phyloP scores from a whole-genome alignment of 495 filamentous ascomycete species.

The Mytilinidion resinicola region DNA sequence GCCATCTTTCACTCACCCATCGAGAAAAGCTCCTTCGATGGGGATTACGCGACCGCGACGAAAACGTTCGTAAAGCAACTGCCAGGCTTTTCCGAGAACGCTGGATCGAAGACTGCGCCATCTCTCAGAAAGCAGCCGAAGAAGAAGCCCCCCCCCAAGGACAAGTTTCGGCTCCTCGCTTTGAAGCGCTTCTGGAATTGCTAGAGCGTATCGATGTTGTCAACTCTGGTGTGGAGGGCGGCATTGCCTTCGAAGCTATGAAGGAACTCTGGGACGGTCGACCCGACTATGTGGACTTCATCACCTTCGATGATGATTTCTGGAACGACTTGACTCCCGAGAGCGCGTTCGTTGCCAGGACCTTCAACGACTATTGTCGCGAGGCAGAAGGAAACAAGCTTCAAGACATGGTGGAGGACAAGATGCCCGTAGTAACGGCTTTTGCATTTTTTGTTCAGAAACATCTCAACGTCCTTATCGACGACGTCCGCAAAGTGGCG shows the following conservation, averaged over 20 bases:
- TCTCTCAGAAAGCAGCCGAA: slow-evolving; percentile 46
- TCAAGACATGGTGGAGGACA: slow-evolving; percentile 72
- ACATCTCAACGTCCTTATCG: slow-evolving; percentile 69
- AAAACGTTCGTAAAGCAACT: slow-evolving; percentile 87
- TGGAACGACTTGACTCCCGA: slow-evolving; percentile 84
- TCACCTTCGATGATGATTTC: slow-evolving; percentile 76
- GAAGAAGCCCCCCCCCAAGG: slow-evolving; percentile 36
- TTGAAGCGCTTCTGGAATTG: slow-evolving; percentile 76
- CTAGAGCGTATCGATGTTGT: slow-evolving; percentile 90
- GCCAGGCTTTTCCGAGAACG: slow-evolving; percentile 83
- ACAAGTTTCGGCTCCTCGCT: slow-evolving; percentile 52
- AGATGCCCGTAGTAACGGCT: slow-evolving; percentile 89
- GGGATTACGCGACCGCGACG: slow-evolving; percentile 91
- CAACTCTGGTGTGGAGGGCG: slow-evolving; percentile 82
- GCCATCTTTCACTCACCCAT: slow-evolving; percentile 91
- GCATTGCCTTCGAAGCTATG: slow-evolving; percentile 88
- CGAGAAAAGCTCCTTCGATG: slow-evolving; percentile 91
- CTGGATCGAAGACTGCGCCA: slow-evolving; percentile 92
- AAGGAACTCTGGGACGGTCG: slow-evolving; percentile 91
- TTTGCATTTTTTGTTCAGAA: slow-evolving; percentile 75
- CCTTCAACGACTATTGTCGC: slow-evolving; percentile 88
- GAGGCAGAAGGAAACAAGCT: slow-evolving; percentile 58
- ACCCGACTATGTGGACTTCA: slow-evolving; percentile 76
- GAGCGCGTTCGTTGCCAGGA: slow-evolving; percentile 77
- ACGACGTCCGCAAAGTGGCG: slow-evolving; percentile 53